Evolutionary conservation across 2,329 filamentous ascomycete genomes (phyloP), one percentile per base, ranked within the genome.

Genomic region (Daldinia eschscholtzii): DNA sequence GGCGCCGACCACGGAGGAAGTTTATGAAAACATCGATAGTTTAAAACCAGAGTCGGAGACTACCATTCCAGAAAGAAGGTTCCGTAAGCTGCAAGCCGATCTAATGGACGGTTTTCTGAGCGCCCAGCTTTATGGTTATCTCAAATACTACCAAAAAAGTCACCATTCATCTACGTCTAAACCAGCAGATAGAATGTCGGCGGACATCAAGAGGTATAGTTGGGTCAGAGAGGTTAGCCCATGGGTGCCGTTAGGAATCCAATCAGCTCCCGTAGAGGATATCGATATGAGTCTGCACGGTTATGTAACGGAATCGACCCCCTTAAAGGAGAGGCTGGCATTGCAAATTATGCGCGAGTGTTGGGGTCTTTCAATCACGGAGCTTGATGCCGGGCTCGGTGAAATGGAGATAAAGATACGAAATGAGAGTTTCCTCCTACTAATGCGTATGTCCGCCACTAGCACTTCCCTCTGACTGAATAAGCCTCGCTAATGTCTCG

Each of bases 341-440:
- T 68, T 83, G 15, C 77, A 77, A 62, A 77, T 89, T 60, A 79
- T 89, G 79, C 80, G 80, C 12, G 76, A 81, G 26, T 82, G 81
- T 65, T 89, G 87, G 87, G 80, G 79, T 2, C 70, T 89, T n/a
- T 79, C 82, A 7, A 81, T 84, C 2, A 78, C 81, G 61, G 84
- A 87, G 68, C 74, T 85, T 15, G 73, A 82, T 13, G 79, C 82
- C 20, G 79, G 78, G 5, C 74, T 82, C 3, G 87, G 86, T 5
- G 77, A 78, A 35, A 74, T 81, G 1, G 77, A 76, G 2, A 65
- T 88, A 6, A 78, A 72, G 66, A 70, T 88, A 20, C 73, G 76
- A 12, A 79, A 79, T 12, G 61, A 77, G 1, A 80, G 83, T 58
- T 86, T 86, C 67, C 70, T 76, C 35, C 80, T 87, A 3, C 76